phyloP scores from a whole-genome alignment of 495 filamentous ascomycete genomes.

The Lasiosphaeria ovina region DNA sequence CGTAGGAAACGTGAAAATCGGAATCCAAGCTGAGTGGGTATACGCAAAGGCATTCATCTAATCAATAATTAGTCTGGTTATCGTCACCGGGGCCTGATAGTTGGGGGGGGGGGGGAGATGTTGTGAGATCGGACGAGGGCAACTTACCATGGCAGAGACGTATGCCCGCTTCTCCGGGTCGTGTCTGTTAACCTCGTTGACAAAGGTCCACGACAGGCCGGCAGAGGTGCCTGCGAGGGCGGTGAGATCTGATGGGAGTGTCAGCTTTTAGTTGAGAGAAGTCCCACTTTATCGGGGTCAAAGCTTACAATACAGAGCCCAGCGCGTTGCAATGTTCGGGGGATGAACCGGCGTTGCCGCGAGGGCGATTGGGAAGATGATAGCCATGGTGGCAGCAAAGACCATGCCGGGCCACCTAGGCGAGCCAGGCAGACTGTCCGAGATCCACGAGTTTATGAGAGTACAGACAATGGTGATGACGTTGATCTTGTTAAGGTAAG shows the following conservation, averaged over 20 bases:
- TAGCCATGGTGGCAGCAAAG: conserved; percentile 14
- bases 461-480: conserved; percentile 14
- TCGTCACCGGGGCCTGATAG: not conserved
- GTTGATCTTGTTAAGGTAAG: conserved; percentile 14
- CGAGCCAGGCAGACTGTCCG: conserved; percentile 17
- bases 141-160: conserved; percentile 12
- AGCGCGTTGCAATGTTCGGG: conserved; percentile 14
- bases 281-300: not conserved
- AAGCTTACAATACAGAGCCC: conserved; percentile 14
- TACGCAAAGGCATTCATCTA: conserved; percentile 18
- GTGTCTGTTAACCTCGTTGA: conserved; percentile 14
- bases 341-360: conserved; percentile 16
- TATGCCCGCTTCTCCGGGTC: conserved; percentile 17
- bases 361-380: conserved; percentile 19
- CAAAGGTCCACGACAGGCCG: conserved; percentile 15
- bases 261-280: not conserved
- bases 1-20: conserved; percentile 18
- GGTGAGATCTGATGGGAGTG: conserved; percentile 4
- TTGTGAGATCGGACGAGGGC: not conserved
- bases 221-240: conserved; percentile 11
- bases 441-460: conserved; percentile 17
- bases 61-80: not conserved
- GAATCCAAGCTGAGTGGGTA: conserved; percentile 16
- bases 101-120: not conserved
- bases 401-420: conserved; percentile 17